Evolutionary conservation across 2,329 filamentous ascomycete species (phyloP).

Genomic region (Esteya vermicola): DNA sequence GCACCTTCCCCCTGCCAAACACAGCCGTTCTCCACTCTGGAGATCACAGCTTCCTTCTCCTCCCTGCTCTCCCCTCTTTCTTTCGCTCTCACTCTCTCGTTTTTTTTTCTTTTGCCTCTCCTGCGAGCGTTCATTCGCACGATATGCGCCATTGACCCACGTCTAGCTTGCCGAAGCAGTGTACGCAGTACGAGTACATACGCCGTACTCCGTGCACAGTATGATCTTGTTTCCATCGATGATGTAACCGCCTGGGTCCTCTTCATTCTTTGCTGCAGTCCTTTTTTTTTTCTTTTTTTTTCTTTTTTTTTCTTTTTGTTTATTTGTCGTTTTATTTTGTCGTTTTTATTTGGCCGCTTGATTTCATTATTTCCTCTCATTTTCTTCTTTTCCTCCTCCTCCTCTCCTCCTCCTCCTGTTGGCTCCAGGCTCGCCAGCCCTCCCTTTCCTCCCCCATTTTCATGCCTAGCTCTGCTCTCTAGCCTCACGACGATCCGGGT

Average conservation of each 20-base stretch:
- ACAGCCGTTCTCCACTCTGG: background rate
- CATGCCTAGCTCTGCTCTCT: too few relatives aligned
- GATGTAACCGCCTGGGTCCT: background rate
- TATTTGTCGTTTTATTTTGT: background rate
- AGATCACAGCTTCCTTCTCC: background rate
- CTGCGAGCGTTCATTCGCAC: background rate
- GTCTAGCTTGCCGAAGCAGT: too few relatives aligned
- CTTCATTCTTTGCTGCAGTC: background rate
- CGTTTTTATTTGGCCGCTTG: background rate
- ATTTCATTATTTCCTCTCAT: background rate
- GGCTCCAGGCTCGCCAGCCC: background rate
- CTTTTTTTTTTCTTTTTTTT: background rate
- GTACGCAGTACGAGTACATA: background rate
- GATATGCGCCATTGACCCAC: too few relatives aligned
- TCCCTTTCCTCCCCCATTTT: background rate
- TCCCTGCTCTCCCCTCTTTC: background rate
- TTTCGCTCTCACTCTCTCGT: background rate
- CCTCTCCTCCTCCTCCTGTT: background rate
- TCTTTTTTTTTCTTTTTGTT: background rate
- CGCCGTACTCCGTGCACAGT: background rate
- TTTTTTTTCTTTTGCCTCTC: background rate
- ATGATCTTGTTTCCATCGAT: background rate
- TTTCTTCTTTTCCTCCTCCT: background rate
- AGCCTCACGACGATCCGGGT: background rate
- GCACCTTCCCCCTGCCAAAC: conserved; percentile 1